Evolutionary conservation across 2,329 filamentous ascomycete species (phyloP).

Genomic region (Sporothrix luriei): DNA sequence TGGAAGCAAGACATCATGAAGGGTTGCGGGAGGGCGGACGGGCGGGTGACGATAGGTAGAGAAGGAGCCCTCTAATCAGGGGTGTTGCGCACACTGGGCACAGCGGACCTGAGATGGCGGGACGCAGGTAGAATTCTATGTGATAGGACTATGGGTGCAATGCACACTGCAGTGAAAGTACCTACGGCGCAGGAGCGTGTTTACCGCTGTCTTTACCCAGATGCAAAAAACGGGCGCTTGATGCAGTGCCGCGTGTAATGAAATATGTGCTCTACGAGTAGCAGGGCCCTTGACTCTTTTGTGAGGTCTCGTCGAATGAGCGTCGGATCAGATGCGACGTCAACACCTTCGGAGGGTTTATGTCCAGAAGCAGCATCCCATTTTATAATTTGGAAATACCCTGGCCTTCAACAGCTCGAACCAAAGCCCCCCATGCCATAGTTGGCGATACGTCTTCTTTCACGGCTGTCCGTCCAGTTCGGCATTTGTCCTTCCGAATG

Average conservation of each 20-base stretch:
- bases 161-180: not conserved
- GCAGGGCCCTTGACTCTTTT: not conserved
- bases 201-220: not conserved
- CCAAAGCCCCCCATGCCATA: not conserved
- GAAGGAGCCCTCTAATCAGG: conserved; percentile 17
- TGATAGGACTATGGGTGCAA: not conserved
- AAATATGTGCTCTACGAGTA: not conserved
- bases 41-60: conserved; percentile 12
- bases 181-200: not conserved
- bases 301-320: no score
- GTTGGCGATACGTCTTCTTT: not conserved
- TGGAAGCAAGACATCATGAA: not conserved
- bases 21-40: conserved; percentile 3
- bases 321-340: no score
- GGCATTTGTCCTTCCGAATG: not conserved
- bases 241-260: not conserved
- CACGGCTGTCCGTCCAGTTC: not conserved
- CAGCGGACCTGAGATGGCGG: not conserved
- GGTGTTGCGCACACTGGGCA: not conserved
- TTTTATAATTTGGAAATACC: not conserved
- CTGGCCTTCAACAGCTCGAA: not conserved
- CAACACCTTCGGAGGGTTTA: no score
- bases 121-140: not conserved
- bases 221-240: not conserved
- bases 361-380: not conserved